Conservation (phyloP, 768 basidiomycete genomes). For the Tylopilus sp. region DNA sequence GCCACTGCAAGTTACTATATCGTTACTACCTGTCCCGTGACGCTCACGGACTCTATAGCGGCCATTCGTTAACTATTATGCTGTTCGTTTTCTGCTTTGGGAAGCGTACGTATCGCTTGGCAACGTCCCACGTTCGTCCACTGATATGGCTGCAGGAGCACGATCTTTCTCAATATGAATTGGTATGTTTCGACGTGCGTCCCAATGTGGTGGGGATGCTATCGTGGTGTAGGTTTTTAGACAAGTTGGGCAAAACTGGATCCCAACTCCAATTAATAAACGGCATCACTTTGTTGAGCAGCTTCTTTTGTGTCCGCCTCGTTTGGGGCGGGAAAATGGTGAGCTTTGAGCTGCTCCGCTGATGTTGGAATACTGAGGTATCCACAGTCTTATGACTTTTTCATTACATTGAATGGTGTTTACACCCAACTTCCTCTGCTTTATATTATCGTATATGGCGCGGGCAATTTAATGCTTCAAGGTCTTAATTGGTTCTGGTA, state of each 20-base stretch:
- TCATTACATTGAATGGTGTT: slow-evolving; percentile 53
- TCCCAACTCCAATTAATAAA: slow-evolving; percentile 66
- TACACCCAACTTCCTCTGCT: slow-evolving; percentile 49
- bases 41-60: slow-evolving; percentile 36
- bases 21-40: not conserved
- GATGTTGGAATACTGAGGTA: slow-evolving; percentile 2
- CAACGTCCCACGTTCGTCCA: not conserved
- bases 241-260: slow-evolving; percentile 73
- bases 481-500: slow-evolving; percentile 79
- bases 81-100: slow-evolving; percentile 76
- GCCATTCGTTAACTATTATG: slow-evolving; percentile 80
- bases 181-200: slow-evolving; percentile 47
- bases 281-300: slow-evolving; percentile 58
- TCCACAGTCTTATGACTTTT: slow-evolving; percentile 63
- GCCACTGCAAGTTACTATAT: slow-evolving; percentile 54
- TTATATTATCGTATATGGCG: slow-evolving; percentile 49
- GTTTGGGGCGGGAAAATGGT: slow-evolving; percentile 61
- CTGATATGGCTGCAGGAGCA: slow-evolving; percentile 48
- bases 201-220: not conserved
- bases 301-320: slow-evolving; percentile 71
- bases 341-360: not conserved
- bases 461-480: slow-evolving; percentile 65
- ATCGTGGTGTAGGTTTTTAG: slow-evolving; percentile 54
- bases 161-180: slow-evolving; percentile 84
- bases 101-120: slow-evolving; percentile 52